Evolutionary conservation across 1,284 basidiomycete species (phyloP), one percentile per base, ranked within the genome.

Genomic region (Heterobasidion occidentale): DNA sequence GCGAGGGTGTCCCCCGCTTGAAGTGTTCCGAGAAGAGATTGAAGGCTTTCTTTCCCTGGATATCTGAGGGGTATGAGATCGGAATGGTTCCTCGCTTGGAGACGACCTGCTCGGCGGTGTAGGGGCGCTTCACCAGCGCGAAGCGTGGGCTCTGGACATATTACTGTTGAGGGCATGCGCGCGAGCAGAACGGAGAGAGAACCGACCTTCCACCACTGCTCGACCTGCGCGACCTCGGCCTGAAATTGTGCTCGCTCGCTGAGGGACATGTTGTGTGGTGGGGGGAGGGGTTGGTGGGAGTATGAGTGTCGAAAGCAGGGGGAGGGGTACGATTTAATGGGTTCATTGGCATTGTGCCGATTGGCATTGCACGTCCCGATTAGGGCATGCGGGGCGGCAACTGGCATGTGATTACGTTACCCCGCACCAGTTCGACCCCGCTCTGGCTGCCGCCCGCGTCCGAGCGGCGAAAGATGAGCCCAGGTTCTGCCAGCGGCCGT

Each of bases 51-150:
- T 95, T 91, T 61, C 80, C 95, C 70, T 84, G 83, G 2, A 86
- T 66, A 67, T 94, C 81, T 52, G 94, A 95, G 11, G 95, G 90
- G 74, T 98, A 99, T 51, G 82, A 75, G 63, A 94, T 88, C 36
- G 80, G 79, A 59, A 99, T 73, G 3, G 92, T 94, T 36, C 97
- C 96, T 38, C 95, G 84, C 77, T 98, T 98, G 51, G 90, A 82
- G 62, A 98, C 94, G 63, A 98, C 95, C 64, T 97, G 88, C 42
- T 86, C 88, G 36, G 96, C 92, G 49, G 91, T 90, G 77, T 98
- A 99, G 3, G 95, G 93, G 45, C 96, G 87, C 65, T 82, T 87
- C 46, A 89, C 88, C 67, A 86, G 80, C 46, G 84, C 81, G 71
- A 95, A 98, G 56, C 96, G 92, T 35, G 92, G 84, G 66, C 74